phyloP scores from a whole-genome alignment of 163 green algal genomes.

The Prototheca wickerhamii region DNA sequence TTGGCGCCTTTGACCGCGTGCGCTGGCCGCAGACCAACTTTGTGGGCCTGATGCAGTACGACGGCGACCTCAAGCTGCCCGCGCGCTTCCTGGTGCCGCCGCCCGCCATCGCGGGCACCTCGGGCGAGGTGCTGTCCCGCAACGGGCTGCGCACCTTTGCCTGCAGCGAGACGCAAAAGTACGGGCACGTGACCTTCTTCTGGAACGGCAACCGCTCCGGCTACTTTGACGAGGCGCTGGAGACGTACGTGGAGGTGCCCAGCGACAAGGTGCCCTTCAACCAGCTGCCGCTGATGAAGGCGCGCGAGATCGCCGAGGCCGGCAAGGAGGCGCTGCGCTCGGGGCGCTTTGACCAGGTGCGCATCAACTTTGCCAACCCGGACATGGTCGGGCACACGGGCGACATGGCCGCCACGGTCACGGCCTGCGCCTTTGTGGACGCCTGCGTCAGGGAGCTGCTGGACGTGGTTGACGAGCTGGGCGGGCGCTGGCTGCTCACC shows the following conservation, averaged over 20 bases:
- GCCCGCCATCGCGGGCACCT: constrained; percentile 58
- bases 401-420: constrained; percentile 40
- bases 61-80: constrained; percentile 91
- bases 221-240: constrained; percentile 82
- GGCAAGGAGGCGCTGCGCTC: constrained; percentile 69
- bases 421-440: constrained; percentile 62
- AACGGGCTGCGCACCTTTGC: constrained; percentile 80
- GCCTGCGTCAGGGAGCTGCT: constrained; percentile 69
- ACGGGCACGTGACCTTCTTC: constrained; percentile 53
- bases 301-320: constrained; percentile 42
- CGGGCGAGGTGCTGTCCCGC: constrained; percentile 68
- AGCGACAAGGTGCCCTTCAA: constrained; percentile 67
- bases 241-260: constrained; percentile 81
- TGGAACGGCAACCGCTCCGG: constrained; percentile 89
- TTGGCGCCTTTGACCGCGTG: constrained; percentile 63
- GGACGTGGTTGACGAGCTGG: constrained; percentile 42
- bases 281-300: constrained; percentile 89
- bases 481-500: constrained; percentile 74
- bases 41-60: constrained; percentile 93
- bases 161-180: constrained; percentile 82
- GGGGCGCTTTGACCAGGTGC: constrained; percentile 57
- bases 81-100: constrained; percentile 85
- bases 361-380: constrained; percentile 88
- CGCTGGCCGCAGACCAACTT: constrained; percentile 57
- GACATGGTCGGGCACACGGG: constrained; percentile 97